phyloP scores from a whole-genome alignment of 1,284 basidiomycete species.

The Phaffia rhodozyma region DNA sequence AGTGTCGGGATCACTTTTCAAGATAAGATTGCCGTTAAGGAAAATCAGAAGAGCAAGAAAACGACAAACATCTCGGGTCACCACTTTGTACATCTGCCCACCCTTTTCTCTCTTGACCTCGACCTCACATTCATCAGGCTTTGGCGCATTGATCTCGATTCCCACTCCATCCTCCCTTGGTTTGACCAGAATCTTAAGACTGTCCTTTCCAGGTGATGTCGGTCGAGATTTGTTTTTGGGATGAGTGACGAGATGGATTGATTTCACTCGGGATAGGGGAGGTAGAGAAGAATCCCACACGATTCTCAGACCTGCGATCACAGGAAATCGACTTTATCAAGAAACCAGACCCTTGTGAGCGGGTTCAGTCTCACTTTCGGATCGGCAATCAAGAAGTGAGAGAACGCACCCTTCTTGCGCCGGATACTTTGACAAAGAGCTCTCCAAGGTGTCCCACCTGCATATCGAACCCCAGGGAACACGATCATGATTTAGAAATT shows the following conservation, averaged over 20 bases:
- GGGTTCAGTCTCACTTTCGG: neutral
- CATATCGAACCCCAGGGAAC: slow-evolving; percentile 22
- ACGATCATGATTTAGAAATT: too few relatives aligned
- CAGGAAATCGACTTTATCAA: slow-evolving; percentile 61
- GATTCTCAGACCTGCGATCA: slow-evolving; percentile 73
- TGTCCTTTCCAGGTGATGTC: neutral
- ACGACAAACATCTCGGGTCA: slow-evolving; percentile 44
- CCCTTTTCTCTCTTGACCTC: slow-evolving; percentile 43
- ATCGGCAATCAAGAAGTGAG: neutral
- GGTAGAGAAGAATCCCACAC: slow-evolving; percentile 65
- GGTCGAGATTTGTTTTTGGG: neutral
- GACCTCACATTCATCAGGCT: slow-evolving; percentile 28
- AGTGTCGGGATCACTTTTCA: neutral
- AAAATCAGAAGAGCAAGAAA: too few relatives aligned
- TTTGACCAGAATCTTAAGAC: slow-evolving; percentile 35
- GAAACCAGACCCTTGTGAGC: neutral
- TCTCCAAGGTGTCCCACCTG: slow-evolving; percentile 72
- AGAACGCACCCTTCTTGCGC: slow-evolving; percentile 69
- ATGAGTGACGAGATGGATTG: slow-evolving; percentile 47
- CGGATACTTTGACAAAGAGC: slow-evolving; percentile 64
- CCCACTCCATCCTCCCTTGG: slow-evolving; percentile 38
- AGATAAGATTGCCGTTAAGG: too few relatives aligned
- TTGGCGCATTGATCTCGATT: slow-evolving; percentile 28
- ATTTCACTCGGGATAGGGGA: slow-evolving; percentile 57
- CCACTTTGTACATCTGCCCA: slow-evolving; percentile 56